Base-by-base conservation (phyloP, 495 filamentous ascomycete species). In the Jackrogersella minutella region DNA sequence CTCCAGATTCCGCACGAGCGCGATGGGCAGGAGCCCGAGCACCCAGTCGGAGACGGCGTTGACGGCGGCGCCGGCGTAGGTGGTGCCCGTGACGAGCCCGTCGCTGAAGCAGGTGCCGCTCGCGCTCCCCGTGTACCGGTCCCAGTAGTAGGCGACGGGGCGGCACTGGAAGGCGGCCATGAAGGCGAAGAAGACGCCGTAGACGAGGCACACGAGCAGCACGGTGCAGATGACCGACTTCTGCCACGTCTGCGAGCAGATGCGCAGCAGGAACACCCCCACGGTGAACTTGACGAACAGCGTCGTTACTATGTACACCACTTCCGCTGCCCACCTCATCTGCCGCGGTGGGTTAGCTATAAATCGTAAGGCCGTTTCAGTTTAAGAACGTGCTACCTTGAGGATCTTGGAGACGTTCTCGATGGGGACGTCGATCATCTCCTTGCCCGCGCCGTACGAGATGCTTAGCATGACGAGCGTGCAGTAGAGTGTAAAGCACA, bases 211-310 rank as follows among this genome's bases (percentile, higher is more conserved):
- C 44, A 78, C 69, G 3, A 69, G 24, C 4, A 80, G 39, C 14
- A 78, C 71, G 8, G 62, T 71, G 69, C 59, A 76, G 44, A 79
- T 76, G 30, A 72, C 53, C 3, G 36, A 24, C 21, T 60, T 64
- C 24, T 73, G 73, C 73, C 73, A 75, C 3, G 14, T 14, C 28
- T 54, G 53, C 5, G 72, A 58, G 37, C 76, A 76, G 34, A 82
- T 70, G 30, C 78, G 78, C 3, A 80, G 66, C 21, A 80, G 75
- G 64, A 80, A 80, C 43, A 78, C 31, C 13, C 75, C 79, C 16
- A 80, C 70, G 2, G 77, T 70, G 14, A 76, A 69, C 47, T 82
- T 82, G 2, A 79, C 52, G 16, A 72, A 39, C 6, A 71, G 64
- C 34, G 65, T 77, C 36, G 73, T 71, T n/a, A 74, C 55, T 19